Evolutionary conservation across 78 protist genomes (phyloP).

Genomic region (Dictyostelium firmibasis): DNA sequence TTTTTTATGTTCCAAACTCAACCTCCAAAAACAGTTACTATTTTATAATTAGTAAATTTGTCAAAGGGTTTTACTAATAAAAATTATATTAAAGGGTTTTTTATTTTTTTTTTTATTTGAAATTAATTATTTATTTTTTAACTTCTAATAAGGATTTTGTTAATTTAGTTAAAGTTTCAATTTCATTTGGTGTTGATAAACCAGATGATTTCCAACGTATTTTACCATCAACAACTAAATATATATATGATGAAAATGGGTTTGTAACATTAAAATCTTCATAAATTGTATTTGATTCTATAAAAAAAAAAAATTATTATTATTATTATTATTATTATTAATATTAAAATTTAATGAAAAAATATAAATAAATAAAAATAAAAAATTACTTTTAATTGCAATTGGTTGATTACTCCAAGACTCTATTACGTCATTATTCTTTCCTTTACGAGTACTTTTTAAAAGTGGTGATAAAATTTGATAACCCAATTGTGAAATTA

Average conservation of each 20-base stretch:
- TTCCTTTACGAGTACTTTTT: background rate
- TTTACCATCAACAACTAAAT: slow-evolving; percentile 22
- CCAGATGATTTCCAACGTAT: slow-evolving; percentile 61
- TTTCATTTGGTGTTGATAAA: slow-evolving; percentile 60
- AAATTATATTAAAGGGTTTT: too few relatives aligned
- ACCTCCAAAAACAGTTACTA: too few relatives aligned
- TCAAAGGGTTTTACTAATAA: too few relatives aligned
- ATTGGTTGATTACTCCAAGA: slow-evolving; percentile 42
- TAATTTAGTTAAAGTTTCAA: slow-evolving; percentile 4
- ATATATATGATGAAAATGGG: slow-evolving; percentile 21
- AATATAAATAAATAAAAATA: too few relatives aligned
- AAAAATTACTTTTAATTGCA: background rate
- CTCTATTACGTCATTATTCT: background rate
- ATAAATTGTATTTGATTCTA: background rate
- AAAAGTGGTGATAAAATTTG: slow-evolving; percentile 24
- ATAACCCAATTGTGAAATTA: slow-evolving; percentile 19
- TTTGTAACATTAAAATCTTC: slow-evolving; percentile 28
- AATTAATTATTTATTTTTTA: too few relatives aligned
- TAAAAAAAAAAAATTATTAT: background rate
- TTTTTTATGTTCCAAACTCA: too few relatives aligned
- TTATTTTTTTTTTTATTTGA: background rate
- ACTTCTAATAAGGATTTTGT: background rate
- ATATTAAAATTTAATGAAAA: too few relatives aligned
- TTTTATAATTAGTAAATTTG: too few relatives aligned
- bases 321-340: too few relatives aligned